A percentile compares a stretch with the other conserved stretches of the same genome.
These are phyloP conservation scores for Russula vinacea DNA, from an alignment of 768 basidiomycete genomes.

Conservation along the genomic window DNA sequence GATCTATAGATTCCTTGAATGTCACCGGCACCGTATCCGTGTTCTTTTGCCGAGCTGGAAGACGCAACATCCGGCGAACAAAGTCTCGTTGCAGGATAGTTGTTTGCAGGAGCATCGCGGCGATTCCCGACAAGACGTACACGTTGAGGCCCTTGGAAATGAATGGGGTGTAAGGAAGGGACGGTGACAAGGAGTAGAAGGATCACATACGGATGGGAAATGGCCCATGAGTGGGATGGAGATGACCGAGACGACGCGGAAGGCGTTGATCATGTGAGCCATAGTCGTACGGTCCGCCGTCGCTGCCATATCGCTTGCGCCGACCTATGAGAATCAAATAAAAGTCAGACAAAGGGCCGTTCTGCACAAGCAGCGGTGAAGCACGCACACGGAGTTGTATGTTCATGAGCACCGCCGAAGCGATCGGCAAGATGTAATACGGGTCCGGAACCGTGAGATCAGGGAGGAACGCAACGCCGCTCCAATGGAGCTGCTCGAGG, in stretches of 20 bases:
- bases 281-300: conserved; percentile 22
- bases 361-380: background rate
- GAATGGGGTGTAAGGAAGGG: background rate
- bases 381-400: conserved; percentile 61
- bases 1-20: conserved; percentile 26
- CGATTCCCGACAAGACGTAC: conserved; percentile 54
- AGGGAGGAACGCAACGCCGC: conserved; percentile 68
- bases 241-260: conserved; percentile 43
- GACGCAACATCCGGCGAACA: conserved; percentile 42
- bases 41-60: conserved; percentile 34
- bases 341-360: background rate
- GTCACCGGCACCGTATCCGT: conserved; percentile 19
- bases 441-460: conserved; percentile 82
- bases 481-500: conserved; percentile 68
- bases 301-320: conserved; percentile 48
- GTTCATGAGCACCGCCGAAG: conserved; percentile 58
- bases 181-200: background rate
- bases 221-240: conserved; percentile 50
- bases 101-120: conserved; percentile 48
- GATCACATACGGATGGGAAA: conserved; percentile 63
- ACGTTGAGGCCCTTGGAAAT: conserved; percentile 51
- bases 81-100: conserved; percentile 42
- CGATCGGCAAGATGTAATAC: conserved; percentile 65
- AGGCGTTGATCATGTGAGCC: conserved; percentile 29
- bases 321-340: conserved; percentile 42